These are phyloP conservation scores for Cicer chorassanicum DNA, from an alignment of 306 rosid genomes.

Conservation along the genomic window DNA sequence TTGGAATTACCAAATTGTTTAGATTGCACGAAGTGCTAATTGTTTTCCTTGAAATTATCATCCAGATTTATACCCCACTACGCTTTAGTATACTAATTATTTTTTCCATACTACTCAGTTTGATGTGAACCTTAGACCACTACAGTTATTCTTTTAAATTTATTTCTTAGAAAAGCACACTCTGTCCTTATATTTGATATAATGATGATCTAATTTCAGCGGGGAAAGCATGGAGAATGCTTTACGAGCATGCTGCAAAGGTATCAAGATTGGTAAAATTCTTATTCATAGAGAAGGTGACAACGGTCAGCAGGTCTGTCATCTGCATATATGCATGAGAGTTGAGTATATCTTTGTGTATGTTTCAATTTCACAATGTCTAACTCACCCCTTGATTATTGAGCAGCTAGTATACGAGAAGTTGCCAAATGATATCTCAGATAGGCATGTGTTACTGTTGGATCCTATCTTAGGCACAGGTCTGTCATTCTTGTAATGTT, in stretches of 20 bases:
- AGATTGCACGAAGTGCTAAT: background rate
- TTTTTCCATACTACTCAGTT: background rate
- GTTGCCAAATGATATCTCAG: constrained; percentile 89
- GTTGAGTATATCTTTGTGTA: constrained; percentile 2
- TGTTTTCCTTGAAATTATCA: constrained; percentile 8
- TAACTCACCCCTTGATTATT: constrained; percentile 43
- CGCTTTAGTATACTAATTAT: constrained; percentile 7
- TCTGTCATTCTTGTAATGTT: constrained; percentile 45
- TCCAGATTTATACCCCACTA: constrained; percentile 1
- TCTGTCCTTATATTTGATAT: constrained; percentile 37
- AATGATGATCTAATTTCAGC: constrained; percentile 51
- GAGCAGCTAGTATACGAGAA: constrained; percentile 93
- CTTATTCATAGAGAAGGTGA: constrained; percentile 99
- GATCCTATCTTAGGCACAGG: constrained; percentile 99
- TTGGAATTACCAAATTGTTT: constrained; percentile 18
- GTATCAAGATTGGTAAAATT: constrained; percentile 98
- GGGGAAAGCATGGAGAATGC: constrained; percentile 99
- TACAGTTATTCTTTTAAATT: background rate
- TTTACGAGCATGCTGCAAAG: constrained; percentile 97
- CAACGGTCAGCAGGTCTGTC: constrained; percentile 94
- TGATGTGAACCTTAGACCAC: constrained; percentile 22
- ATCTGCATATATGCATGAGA: constrained; percentile 34
- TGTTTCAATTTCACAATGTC: constrained; percentile 38
- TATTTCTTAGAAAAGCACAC: constrained; percentile 17
- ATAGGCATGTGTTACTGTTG: constrained; percentile 90